Base-by-base conservation (phyloP, 257 asterid species). In the Fraxinus cuspidata region DNA sequence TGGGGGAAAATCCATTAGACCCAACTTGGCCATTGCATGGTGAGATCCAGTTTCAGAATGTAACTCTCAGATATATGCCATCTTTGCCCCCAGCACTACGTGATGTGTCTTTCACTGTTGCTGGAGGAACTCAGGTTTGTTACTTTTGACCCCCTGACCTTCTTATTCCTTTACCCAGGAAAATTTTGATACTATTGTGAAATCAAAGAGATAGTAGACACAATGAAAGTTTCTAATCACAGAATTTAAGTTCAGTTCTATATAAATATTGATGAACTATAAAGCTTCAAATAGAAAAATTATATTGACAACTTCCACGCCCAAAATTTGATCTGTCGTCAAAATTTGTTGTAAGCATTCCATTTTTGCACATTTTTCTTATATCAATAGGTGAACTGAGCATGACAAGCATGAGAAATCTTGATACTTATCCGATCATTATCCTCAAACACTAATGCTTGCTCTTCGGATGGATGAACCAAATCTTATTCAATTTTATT, bases 31-130 rank as follows among this genome's bases (percentile, higher is more conserved):
- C 96, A 0, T 84, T 84, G 70, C 82, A 79, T 72, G 99, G 99
- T 63, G 85, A 83, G 78, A 82, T 95, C 67, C 83, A 82, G 86
- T 93, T 95, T 74, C 96, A 81, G 72, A 84, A 91, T 60, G 99
- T 93, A 81, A 90, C 96, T 73, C 97, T 95, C 1, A 87, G 86
- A 31, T 95, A 95, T 79, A 85, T 74, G 86, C 94, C 94, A n/a
- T 89, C 94, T 60, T 84, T 84, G 77, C 97, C 97, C 53, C 90
- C 97, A 34, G 96, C 98, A 8, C 79, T 95, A 16, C 80, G 74
- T 16, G 89, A 86, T 68, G 84, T 92, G 76, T 87, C 98, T 23
- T 92, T 95, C 79, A 60, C 73, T 37, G 85, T 95, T 75, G 53
- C 81, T 38, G 96, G 90, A 25, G 98, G 97, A 82, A 86, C 91